These are phyloP conservation scores for Wakefieldia striispora DNA, from an alignment of 768 basidiomycete genomes.

Conservation along the genomic window DNA sequence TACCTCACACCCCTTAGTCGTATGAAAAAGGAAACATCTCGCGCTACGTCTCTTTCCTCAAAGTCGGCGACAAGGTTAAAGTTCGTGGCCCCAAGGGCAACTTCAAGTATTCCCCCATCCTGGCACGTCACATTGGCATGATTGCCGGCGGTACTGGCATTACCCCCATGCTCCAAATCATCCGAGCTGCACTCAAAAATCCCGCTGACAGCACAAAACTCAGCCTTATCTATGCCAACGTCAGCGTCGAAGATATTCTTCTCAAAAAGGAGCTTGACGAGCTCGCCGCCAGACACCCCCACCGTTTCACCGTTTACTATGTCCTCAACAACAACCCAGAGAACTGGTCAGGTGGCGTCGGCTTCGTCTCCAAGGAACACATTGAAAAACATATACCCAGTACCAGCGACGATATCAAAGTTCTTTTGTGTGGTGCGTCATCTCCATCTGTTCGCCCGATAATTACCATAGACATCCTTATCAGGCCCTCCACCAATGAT, in stretches of 20 bases:
- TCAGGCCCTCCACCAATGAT: constrained; percentile 76
- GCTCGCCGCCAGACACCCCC: constrained; percentile 58
- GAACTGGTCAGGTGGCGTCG: constrained; percentile 84
- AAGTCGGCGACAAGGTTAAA: constrained; percentile 82
- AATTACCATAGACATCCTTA: neutral
- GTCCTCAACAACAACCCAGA: constrained; percentile 94
- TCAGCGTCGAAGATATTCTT: constrained; percentile 89
- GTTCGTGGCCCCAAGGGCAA: constrained; percentile 97
- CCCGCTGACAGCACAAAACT: constrained; percentile 81
- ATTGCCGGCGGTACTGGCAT: constrained; percentile 99
- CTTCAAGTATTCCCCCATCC: constrained; percentile 76
- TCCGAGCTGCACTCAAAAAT: constrained; percentile 89
- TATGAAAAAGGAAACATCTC: constrained; percentile 99
- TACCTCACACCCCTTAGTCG: constrained; percentile 46
- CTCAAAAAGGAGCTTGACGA: constrained; percentile 85
- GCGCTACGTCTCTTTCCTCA: constrained; percentile 74
- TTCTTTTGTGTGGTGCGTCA: constrained; percentile 81
- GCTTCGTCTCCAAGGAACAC: constrained; percentile 92
- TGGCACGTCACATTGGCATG: constrained; percentile 86
- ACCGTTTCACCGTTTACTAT: constrained; percentile 79
- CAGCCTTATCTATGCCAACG: constrained; percentile 95
- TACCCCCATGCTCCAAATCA: constrained; percentile 98
- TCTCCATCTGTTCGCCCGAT: constrained; percentile 7
- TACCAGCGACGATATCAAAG: constrained; percentile 64
- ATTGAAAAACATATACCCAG: constrained; percentile 80